A percentile compares a stretch with the other conserved stretches of the same genome.
Conservation (phyloP, 1,284 basidiomycete genomes). For the Mycena citricolor region DNA sequence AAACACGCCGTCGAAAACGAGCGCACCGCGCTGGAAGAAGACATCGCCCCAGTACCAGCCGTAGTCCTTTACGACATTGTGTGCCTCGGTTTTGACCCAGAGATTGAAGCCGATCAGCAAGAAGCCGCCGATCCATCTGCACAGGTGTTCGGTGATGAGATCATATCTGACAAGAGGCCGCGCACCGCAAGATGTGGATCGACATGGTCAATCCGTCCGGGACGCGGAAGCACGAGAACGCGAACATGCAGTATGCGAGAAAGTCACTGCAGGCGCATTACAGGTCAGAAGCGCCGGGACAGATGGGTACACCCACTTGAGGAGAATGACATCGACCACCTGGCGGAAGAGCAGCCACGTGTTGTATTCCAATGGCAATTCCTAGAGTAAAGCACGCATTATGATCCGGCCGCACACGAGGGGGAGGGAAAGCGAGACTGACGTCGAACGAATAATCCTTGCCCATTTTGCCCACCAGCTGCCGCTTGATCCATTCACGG, state of each 20-base stretch:
- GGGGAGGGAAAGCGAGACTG: conserved; percentile 30
- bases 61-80: conserved; percentile 91
- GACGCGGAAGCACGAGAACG: conserved; percentile 86
- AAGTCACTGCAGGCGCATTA: conserved; percentile 69
- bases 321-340: conserved; percentile 90
- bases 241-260: conserved; percentile 93
- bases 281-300: conserved; percentile 13
- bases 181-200: conserved; percentile 77
- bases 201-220: conserved; percentile 73
- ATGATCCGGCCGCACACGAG: conserved; percentile 7
- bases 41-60: conserved; percentile 99
- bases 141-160: background rate
- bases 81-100: conserved; percentile 98
- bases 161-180: conserved; percentile 10
- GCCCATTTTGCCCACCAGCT: conserved; percentile 93
- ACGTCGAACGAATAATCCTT: conserved; percentile 91
- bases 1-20: conserved; percentile 98
- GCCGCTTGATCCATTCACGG: conserved; percentile 81
- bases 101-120: conserved; percentile 91
- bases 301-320: conserved; percentile 69
- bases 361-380: conserved; percentile 82
- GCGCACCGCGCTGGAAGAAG: conserved; percentile 88
- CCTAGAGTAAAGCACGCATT: conserved; percentile 47
- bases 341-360: conserved; percentile 92
- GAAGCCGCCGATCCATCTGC: conserved; percentile 85